phyloP scores from a whole-genome alignment of 2,329 filamentous ascomycete genomes.

The Fusarium begoniae region DNA sequence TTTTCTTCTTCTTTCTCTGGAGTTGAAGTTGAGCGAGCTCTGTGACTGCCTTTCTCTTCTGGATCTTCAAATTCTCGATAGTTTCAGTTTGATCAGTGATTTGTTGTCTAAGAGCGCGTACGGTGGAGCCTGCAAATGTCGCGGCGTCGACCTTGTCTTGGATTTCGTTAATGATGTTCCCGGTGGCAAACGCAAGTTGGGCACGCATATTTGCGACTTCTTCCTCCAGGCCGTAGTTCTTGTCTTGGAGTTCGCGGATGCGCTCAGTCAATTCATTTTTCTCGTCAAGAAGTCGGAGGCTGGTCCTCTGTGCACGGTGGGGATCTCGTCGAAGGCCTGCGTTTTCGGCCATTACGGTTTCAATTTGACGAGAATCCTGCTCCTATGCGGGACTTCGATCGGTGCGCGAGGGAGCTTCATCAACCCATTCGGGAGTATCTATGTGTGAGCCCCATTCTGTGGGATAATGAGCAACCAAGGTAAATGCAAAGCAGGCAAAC shows the following conservation, averaged over 20 bases:
- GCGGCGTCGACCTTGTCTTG: background rate
- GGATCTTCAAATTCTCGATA: background rate
- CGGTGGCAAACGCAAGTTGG: background rate
- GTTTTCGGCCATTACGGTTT: background rate
- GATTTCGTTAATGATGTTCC: accelerated
- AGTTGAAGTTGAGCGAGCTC: background rate
- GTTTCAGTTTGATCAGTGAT: accelerated
- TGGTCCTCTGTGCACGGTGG: accelerated
- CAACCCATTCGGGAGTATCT: background rate
- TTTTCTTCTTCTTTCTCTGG: background rate
- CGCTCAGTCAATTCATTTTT: background rate
- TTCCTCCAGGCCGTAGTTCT: background rate
- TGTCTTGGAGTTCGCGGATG: background rate
- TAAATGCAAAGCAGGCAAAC: background rate
- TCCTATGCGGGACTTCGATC: background rate
- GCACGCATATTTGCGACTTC: background rate
- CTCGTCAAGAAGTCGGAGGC: background rate
- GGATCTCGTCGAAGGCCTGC: background rate
- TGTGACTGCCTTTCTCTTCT: background rate
- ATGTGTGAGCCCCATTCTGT: background rate
- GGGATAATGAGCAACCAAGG: background rate
- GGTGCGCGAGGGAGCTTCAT: background rate
- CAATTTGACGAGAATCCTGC: background rate
- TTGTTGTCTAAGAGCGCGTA: accelerated
- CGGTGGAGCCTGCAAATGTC: accelerated